These are phyloP conservation scores for Rhodotorula sp. DNA, from an alignment of 1,284 basidiomycete genomes.

Conservation along the genomic window DNA sequence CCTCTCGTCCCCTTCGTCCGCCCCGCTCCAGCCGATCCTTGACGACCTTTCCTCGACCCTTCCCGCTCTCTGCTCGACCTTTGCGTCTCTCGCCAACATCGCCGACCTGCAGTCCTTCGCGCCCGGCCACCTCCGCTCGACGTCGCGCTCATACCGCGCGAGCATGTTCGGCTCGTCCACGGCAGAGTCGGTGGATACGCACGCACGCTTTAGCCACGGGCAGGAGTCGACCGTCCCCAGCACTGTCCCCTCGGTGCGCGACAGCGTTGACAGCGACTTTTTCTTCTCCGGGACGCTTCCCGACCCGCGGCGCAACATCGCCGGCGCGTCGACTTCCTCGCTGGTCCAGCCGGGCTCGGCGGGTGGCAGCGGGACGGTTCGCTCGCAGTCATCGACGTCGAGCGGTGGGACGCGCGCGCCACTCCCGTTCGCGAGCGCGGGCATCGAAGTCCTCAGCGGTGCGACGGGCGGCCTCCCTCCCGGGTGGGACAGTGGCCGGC, in stretches of 20 bases:
- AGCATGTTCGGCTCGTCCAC: slow-evolving; percentile 7
- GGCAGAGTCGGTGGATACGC: slow-evolving; percentile 4
- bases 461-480: slow-evolving; percentile 16
- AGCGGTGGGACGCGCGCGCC: background rate
- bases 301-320: background rate
- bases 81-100: slow-evolving; percentile 25
- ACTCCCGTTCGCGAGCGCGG: slow-evolving; percentile 1
- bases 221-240: slow-evolving; percentile 23
- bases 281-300: slow-evolving; percentile 32
- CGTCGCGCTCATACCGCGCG: slow-evolving; percentile 14
- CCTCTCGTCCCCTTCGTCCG: background rate
- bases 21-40: slow-evolving; percentile 1
- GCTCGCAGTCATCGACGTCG: background rate
- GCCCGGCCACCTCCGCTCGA: slow-evolving; percentile 16
- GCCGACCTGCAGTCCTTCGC: slow-evolving; percentile 31
- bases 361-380: background rate
- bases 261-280: slow-evolving; percentile 39
- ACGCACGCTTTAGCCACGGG: slow-evolving; percentile 7
- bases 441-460: slow-evolving; percentile 9
- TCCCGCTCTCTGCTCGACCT: slow-evolving; percentile 19
- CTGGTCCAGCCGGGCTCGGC: background rate
- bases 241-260: slow-evolving; percentile 22
- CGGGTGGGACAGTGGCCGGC: slow-evolving; percentile 24
- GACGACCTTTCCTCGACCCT: slow-evolving; percentile 18
- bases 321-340: background rate